phyloP scores from a whole-genome alignment of 768 basidiomycete species.

The Crepidotus variabilis region DNA sequence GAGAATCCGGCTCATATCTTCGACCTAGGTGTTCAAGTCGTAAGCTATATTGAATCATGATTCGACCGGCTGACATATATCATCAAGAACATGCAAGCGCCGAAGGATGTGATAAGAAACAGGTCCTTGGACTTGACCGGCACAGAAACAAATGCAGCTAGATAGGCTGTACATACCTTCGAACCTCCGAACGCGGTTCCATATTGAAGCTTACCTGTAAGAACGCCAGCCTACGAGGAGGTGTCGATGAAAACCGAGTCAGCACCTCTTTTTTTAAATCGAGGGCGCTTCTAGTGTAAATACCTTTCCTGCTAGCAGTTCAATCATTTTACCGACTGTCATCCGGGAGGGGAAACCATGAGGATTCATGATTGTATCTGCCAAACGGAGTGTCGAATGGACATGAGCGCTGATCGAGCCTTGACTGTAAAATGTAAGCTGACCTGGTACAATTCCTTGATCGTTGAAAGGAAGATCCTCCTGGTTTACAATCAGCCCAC shows the following conservation, averaged over 20 bases:
- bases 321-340: constrained; percentile 99
- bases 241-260: not conserved
- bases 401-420: constrained; percentile 8
- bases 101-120: too few species aligned
- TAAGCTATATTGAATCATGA: not conserved
- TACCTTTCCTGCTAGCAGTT: constrained; percentile 93
- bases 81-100: too few species aligned
- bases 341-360: constrained; percentile 99
- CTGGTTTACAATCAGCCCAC: constrained; percentile 97
- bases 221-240: constrained; percentile 72
- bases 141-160: too few species aligned
- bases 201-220: constrained; percentile 86
- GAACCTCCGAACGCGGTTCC: constrained; percentile 98
- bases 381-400: constrained; percentile 9
- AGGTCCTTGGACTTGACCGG: too few species aligned
- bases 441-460: constrained; percentile 90
- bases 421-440: constrained; percentile 17
- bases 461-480: constrained; percentile 99
- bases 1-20: constrained; percentile 96
- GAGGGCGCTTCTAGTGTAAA: constrained; percentile 1
- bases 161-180: constrained; percentile 51
- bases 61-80: too few species aligned
- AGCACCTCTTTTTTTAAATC: constrained; percentile 2
- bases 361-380: constrained; percentile 99
- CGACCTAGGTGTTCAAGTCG: constrained; percentile 54